Evolutionary conservation across 345 rosid genomes (phyloP), one percentile per base, ranked within the genome.

Genomic region (Crucihimalaya himalaica): DNA sequence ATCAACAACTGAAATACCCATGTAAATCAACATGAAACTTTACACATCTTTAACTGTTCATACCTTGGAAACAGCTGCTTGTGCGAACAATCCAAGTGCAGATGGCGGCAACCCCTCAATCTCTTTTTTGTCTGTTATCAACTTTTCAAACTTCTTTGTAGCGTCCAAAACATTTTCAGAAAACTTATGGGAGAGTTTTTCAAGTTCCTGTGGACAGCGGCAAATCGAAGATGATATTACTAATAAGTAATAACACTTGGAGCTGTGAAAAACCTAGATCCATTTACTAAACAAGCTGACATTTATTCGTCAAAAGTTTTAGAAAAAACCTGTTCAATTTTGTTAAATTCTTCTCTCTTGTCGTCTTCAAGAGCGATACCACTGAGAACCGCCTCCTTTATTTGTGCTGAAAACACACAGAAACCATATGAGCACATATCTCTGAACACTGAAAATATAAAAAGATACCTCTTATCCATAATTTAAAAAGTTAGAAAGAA

Each of bases 321-420:
- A 35, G 31, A 48, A 47, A 47, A 57, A 39, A 91, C 98, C 98
- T 94, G 98, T 79, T 94, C 91, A 80, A 94, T 86, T 84, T 88
- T 87, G 87, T 94, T 94, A 70, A 88, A 94, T 67, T 89, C 85
- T 40, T 91, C 97, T 74, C 92, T 84, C 84, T 94, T 83, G 56
- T 81, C 90, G 57, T 89, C 98, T 74, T 89, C 93, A 70, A 94
- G 91, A 73, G 96, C 84, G 72, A 94, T 93, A 84, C 98, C 98
- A 65, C 63, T 85, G 23, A 94, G 98, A 82, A 91, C 85, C 21
- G 97, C 98, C 71, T 91, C 92, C 90, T 88, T 91, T 60, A 91
- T 83, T 85, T 85, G 86, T 25, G 81, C 97, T 89, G 95, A 45
- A 72, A 64, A 78, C 15, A 51, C 57, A 80, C 23, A 65, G 68